Base-by-base conservation (phyloP, 306 rosid species). In the Elaeagnus macrophylla region DNA sequence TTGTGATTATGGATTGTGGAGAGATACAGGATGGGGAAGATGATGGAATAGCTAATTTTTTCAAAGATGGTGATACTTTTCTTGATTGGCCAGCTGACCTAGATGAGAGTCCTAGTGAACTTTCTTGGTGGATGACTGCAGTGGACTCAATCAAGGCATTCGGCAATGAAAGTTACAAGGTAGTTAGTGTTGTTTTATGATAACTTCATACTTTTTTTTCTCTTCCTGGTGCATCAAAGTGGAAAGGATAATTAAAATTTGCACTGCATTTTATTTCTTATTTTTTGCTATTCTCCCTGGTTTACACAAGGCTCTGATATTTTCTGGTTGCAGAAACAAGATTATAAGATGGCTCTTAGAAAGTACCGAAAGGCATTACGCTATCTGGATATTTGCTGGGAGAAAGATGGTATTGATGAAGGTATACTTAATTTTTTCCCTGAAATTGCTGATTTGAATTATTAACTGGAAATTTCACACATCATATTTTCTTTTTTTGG, bases 61-160 rank as follows among this genome's bases (percentile, higher is more conserved):
- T 85, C 72, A 85, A 85, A 53, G 97, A 89, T 13, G 97, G 97
- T 10, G 97, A 89, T 63, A 63, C 72, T 35, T 81, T 72, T 69
- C 94, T 95, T 19, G 97, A 89, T 69, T 89, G 97, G 97, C 97
- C 97, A 9, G 81, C 74, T 64, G 97, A 89, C 70, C 82, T 89
- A 17, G 86, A 81, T 56, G 80, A 67, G 61, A 81, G 65, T 56
- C 62, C 95, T 25, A 49, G 25, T 56, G 97, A 83, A 35, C 82
- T 89, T 62, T 66, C 72, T 14, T 89, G 97, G 97, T 89, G 95
- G 97, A 69, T 71, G 74, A 72, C 67, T 54, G 74, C 95, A 44
- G 95, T 81, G 11, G 83, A 83, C 72, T 70, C 83, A 35, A 69
- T 89, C 40, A 89, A 89, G 71, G 56, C 53, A 59, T 80, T 89